A percentile compares a stretch with the other conserved stretches of the same genome.
These are phyloP conservation scores for Hypoxylon sp. DNA, from an alignment of 2,329 filamentous ascomycete species.

Conservation along the genomic window DNA sequence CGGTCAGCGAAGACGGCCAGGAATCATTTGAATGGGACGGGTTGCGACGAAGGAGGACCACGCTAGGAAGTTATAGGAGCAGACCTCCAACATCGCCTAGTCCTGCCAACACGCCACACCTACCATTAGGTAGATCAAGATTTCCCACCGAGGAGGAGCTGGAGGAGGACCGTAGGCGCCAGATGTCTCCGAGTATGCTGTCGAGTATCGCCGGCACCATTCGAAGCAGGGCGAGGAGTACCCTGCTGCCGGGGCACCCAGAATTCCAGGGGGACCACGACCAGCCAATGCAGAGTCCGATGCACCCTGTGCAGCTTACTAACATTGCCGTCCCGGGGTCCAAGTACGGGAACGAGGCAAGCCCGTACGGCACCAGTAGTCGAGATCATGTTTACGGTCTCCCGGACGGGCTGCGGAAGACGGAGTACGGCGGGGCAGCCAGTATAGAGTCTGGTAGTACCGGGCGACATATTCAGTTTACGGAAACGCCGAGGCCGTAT, in stretches of 20 bases:
- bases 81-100: slow-evolving; percentile 48
- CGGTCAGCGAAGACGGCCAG: slow-evolving; percentile 79
- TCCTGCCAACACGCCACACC: slow-evolving; percentile 60
- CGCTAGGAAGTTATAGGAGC: slow-evolving; percentile 53
- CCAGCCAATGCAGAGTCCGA: slow-evolving; percentile 58
- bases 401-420: slow-evolving; percentile 53
- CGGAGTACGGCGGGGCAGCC: slow-evolving; percentile 59
- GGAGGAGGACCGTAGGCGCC: slow-evolving; percentile 59
- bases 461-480: slow-evolving; percentile 58
- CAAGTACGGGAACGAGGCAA: slow-evolving; percentile 53
- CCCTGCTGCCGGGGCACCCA: slow-evolving; percentile 51
- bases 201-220: slow-evolving; percentile 66
- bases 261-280: slow-evolving; percentile 49
- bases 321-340: slow-evolving; percentile 63
- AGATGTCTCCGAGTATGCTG: slow-evolving; percentile 56
- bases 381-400: slow-evolving; percentile 60
- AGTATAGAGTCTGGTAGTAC: slow-evolving; percentile 53
- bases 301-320: slow-evolving; percentile 69
- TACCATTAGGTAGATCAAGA: slow-evolving; percentile 85
- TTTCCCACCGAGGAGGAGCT: slow-evolving; percentile 75
- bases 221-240: slow-evolving; percentile 54
- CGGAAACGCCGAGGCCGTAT: slow-evolving; percentile 51
- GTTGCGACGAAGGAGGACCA: slow-evolving; percentile 74
- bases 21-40: slow-evolving; percentile 86
- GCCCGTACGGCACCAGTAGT: slow-evolving; percentile 50